Conservation (phyloP, 164 flowering plant genomes). For the Malania oleifera region DNA sequence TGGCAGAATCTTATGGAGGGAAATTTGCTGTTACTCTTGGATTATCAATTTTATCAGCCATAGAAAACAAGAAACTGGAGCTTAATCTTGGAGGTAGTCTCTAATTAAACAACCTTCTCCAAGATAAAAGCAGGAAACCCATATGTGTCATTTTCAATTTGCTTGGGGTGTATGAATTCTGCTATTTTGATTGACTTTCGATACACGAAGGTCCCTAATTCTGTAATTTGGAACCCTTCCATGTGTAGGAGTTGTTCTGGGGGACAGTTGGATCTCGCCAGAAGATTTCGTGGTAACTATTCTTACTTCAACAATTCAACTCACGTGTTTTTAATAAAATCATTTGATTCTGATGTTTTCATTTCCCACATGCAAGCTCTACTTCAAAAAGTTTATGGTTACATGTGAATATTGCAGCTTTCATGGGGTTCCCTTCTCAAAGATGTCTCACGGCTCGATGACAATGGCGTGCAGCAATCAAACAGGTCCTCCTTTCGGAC, state of each 20-base stretch:
- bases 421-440: slow-evolving; percentile 94
- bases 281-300: slow-evolving; percentile 89
- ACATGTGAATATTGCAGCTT: slow-evolving; percentile 33
- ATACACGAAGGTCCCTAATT: slow-evolving; percentile 4
- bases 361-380: no score
- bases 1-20: slow-evolving; percentile 95
- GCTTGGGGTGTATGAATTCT: neutral
- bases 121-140: no score
- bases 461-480: slow-evolving; percentile 41
- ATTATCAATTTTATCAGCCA: slow-evolving; percentile 57
- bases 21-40: slow-evolving; percentile 78
- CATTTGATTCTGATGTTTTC: no score
- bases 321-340: no score
- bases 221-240: neutral
- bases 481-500: slow-evolving; percentile 42
- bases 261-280: slow-evolving; percentile 97
- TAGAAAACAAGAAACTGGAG: slow-evolving; percentile 57
- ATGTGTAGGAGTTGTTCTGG: slow-evolving; percentile 69
- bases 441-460: slow-evolving; percentile 74
- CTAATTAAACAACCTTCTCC: no score
- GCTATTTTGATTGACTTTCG: neutral
- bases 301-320: no score
- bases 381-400: neutral
- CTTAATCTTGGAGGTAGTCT: slow-evolving; percentile 74
- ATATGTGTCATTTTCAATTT: neutral